Conservation (phyloP, 2,329 filamentous ascomycete species). For the Claviceps sp. region DNA sequence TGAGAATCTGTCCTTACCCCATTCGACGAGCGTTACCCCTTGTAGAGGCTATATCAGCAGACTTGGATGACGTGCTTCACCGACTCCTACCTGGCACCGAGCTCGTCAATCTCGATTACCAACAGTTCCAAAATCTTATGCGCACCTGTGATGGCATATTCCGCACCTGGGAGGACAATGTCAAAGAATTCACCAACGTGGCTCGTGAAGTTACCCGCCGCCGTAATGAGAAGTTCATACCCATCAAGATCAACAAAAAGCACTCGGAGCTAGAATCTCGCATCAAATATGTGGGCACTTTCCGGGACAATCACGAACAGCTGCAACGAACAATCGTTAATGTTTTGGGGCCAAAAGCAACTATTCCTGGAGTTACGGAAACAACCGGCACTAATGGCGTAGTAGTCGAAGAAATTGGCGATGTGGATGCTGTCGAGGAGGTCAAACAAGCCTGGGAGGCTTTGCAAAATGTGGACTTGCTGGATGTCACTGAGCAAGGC, state of each 20-base stretch:
- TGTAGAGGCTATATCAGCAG: constrained; percentile 92
- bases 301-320: constrained; percentile 95
- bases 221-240: constrained; percentile 94
- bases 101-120: constrained; percentile 83
- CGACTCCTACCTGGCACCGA: constrained; percentile 72
- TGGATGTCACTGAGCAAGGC: constrained; percentile 82
- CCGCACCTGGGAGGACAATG: constrained; percentile 83
- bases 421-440: constrained; percentile 93
- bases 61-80: constrained; percentile 79
- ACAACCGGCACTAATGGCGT: constrained; percentile 44
- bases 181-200: constrained; percentile 96
- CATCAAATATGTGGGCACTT: constrained; percentile 85
- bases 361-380: constrained; percentile 39
- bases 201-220: constrained; percentile 88
- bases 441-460: constrained; percentile 90
- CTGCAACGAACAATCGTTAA: constrained; percentile 92
- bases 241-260: constrained; percentile 85
- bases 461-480: constrained; percentile 83
- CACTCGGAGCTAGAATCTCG: constrained; percentile 83
- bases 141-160: constrained; percentile 74
- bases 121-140: constrained; percentile 80
- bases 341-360: constrained; percentile 69
- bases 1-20: constrained; percentile 91
- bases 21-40: constrained; percentile 81
- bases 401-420: constrained; percentile 86